These are phyloP conservation scores for Agrostemma githago DNA, from an alignment of 148 eudicot genomes.

Conservation along the genomic window DNA sequence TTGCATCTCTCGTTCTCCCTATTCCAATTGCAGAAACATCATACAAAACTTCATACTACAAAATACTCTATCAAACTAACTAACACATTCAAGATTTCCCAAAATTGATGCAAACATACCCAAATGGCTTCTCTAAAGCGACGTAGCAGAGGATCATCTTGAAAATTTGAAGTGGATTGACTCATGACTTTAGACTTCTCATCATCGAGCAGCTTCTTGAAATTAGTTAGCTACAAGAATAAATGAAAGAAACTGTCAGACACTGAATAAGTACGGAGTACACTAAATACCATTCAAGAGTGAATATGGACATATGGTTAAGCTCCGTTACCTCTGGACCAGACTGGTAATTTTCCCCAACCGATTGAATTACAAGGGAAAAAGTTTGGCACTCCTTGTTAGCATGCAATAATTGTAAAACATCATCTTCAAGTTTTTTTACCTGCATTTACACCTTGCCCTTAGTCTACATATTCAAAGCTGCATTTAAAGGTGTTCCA, in stretches of 20 bases:
- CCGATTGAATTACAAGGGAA: constrained; percentile 47
- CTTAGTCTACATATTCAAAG: neutral
- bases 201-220: constrained; percentile 46
- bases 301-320: neutral
- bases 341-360: constrained; percentile 52
- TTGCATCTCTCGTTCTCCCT: neutral
- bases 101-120: constrained; percentile 41
- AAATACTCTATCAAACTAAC: too few relatives aligned
- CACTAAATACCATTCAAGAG: neutral
- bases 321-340: constrained; percentile 40
- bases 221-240: constrained; percentile 54
- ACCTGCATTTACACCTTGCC: constrained; percentile 38
- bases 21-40: too few relatives aligned
- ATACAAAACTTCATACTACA: too few relatives aligned
- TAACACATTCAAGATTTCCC: neutral
- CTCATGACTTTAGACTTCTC: constrained; percentile 50
- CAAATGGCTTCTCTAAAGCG: constrained; percentile 83
- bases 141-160: constrained; percentile 47
- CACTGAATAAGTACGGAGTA: neutral
- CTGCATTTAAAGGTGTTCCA: neutral
- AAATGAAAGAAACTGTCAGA: neutral
- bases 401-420: constrained; percentile 47
- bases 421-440: constrained; percentile 61
- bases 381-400: constrained; percentile 56
- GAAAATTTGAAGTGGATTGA: constrained; percentile 35